These are phyloP conservation scores for Cucurbita pepo DNA, from an alignment of 306 rosid species.

Conservation along the genomic window DNA sequence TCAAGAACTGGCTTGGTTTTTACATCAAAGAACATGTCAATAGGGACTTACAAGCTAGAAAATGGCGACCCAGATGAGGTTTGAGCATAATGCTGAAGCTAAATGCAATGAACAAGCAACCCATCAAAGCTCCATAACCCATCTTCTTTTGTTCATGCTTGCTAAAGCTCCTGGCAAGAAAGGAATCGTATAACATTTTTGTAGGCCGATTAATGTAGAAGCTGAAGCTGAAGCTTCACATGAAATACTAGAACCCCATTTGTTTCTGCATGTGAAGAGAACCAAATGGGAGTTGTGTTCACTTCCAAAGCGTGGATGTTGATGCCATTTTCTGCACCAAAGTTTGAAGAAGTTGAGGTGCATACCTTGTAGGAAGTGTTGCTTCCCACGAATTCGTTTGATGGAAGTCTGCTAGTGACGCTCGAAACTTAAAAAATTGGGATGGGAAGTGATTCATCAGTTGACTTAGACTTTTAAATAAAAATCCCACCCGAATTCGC, in stretches of 20 bases:
- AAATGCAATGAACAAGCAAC: constrained; percentile 35
- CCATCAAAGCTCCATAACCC: constrained; percentile 58
- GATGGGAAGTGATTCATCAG: background rate
- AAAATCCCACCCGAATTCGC: background rate
- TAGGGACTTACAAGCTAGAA: constrained; percentile 43
- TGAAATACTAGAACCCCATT: background rate
- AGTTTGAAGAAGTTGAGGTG: background rate
- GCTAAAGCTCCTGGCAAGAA: constrained; percentile 71
- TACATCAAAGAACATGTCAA: background rate
- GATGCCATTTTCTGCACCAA: background rate
- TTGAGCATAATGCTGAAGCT: constrained; percentile 52
- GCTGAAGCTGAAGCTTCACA: background rate
- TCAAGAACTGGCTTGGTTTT: too few species aligned
- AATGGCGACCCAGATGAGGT: constrained; percentile 50
- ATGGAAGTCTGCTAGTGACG: background rate
- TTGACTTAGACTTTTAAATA: background rate
- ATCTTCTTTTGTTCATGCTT: constrained; percentile 61
- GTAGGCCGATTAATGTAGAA: background rate
- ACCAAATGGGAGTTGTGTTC: background rate
- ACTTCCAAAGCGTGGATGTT: too few species aligned
- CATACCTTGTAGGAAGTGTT: background rate
- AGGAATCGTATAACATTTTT: constrained; percentile 36
- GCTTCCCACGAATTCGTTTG: constrained; percentile 1
- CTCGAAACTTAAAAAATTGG: background rate
- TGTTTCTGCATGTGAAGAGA: background rate